These are phyloP conservation scores for Salinomyces thailandicus DNA, from an alignment of 2,329 filamentous ascomycete species.

Conservation along the genomic window DNA sequence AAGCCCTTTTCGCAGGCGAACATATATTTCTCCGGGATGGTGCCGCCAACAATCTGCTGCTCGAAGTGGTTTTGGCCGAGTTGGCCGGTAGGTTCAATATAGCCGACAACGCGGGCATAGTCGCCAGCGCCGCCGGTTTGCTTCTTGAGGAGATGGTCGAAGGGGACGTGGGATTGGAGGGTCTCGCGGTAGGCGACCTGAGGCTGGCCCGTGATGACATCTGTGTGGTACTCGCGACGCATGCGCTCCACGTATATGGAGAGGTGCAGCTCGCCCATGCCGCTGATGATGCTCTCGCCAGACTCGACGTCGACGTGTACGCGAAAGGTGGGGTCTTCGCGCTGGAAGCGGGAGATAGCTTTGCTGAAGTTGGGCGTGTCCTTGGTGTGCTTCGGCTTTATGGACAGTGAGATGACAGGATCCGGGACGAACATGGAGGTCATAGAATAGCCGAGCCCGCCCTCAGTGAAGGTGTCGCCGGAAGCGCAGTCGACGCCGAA, in stretches of 20 bases:
- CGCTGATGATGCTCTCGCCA: constrained; percentile 93
- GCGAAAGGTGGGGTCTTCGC: constrained; percentile 95
- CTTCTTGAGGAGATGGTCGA: constrained; percentile 90
- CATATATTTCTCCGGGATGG: constrained; percentile 91
- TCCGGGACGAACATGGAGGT: constrained; percentile 97
- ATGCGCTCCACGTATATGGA: constrained; percentile 98
- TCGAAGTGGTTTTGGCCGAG: constrained; percentile 73
- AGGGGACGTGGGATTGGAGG: constrained; percentile 66
- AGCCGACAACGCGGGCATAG: constrained; percentile 85
- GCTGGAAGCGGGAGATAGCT: constrained; percentile 96
- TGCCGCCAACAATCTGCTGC: constrained; percentile 75
- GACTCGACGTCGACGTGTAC: constrained; percentile 86
- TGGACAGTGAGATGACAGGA: constrained; percentile 94
- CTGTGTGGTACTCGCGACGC: constrained; percentile 90
- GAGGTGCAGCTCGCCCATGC: constrained; percentile 94
- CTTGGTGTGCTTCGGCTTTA: constrained; percentile 87
- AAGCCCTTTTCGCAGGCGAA: constrained; percentile 94
- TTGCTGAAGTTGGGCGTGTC: constrained; percentile 94
- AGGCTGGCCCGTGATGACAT: constrained; percentile 89
- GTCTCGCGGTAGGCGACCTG: constrained; percentile 97
- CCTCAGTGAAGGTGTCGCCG: constrained; percentile 96
- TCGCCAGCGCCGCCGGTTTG: constrained; percentile 94
- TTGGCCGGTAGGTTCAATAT: constrained; percentile 71
- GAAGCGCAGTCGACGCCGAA: constrained; percentile 97
- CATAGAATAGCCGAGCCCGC: constrained; percentile 86